Conservation (phyloP, 495 filamentous ascomycete genomes). For the Aspergillus leporis region DNA sequence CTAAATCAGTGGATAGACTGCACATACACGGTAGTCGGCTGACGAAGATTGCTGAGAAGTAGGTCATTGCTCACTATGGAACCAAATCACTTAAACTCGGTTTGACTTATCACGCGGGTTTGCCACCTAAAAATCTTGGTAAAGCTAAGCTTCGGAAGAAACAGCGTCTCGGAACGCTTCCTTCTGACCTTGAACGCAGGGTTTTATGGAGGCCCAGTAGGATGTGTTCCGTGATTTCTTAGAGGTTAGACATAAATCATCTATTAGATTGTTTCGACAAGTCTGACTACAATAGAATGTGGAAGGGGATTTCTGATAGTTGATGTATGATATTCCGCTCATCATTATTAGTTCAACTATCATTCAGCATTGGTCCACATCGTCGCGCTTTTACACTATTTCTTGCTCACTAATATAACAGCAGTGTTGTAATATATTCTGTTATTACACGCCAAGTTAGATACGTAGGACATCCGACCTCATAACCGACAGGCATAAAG, state of each 20-base stretch:
- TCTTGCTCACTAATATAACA: too few relatives aligned
- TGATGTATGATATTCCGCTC: neutral
- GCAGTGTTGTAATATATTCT: neutral
- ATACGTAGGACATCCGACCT: neutral
- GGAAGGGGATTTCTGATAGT: neutral
- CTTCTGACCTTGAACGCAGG: neutral
- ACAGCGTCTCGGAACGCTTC: neutral
- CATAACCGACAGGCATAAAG: neutral
- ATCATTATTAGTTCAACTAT: neutral
- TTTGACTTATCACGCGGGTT: neutral
- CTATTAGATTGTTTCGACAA: neutral
- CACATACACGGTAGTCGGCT: neutral
- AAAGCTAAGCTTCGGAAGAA: neutral
- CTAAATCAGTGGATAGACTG: neutral
- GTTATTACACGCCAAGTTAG: neutral
- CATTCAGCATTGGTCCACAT: too few relatives aligned
- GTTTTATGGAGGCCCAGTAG: neutral
- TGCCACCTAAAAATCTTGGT: neutral
- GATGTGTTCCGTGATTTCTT: neutral
- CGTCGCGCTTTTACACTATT: too few relatives aligned
- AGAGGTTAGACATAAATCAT: neutral
- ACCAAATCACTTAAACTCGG: neutral
- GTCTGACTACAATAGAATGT: neutral
- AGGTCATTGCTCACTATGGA: neutral
- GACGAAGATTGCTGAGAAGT: neutral